Evolutionary conservation across 78 protist species (phyloP).

Genomic region (Speleostelium caveatum): DNA sequence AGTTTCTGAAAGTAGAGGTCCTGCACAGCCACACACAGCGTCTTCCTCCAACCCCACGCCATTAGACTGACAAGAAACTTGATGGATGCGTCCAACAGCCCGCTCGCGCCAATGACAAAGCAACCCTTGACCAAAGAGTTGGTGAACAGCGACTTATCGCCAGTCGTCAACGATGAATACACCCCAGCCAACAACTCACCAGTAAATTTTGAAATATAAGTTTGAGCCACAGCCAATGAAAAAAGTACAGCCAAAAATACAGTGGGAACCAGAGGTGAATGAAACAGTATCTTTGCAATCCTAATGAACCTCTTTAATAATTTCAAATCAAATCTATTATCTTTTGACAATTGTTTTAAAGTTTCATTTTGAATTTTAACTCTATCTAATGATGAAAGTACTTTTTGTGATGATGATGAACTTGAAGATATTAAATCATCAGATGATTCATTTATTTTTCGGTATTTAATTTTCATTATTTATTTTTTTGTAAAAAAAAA

Average conservation of each 20-base stretch:
- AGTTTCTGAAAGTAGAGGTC: slow-evolving; percentile 12
- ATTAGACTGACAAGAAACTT: slow-evolving; percentile 5
- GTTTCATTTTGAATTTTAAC: not conserved
- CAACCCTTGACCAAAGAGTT: slow-evolving; percentile 6
- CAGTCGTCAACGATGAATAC: slow-evolving; percentile 21
- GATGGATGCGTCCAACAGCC: slow-evolving; percentile 20
- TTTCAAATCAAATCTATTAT: slow-evolving; percentile 38
- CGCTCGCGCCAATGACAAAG: not conserved
- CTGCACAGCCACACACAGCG: slow-evolving; percentile 33
- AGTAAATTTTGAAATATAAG: slow-evolving; percentile 25
- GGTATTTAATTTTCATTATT: too few species aligned
- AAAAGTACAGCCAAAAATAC: not conserved
- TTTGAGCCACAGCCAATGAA: slow-evolving; percentile 44
- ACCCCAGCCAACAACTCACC: slow-evolving; percentile 35
- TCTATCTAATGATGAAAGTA: too few species aligned
- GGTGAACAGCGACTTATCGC: slow-evolving; percentile 3
- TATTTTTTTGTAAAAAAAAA: too few species aligned
- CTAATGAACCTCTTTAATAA: slow-evolving; percentile 15
- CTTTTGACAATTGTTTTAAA: not conserved
- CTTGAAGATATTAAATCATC: too few species aligned
- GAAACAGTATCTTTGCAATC: not conserved
- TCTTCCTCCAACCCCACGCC: slow-evolving; percentile 63
- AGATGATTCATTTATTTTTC: too few species aligned
- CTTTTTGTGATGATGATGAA: too few species aligned
- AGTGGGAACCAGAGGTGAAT: not conserved